These are phyloP conservation scores for Populus hybrid DNA, from an alignment of 441 rosid genomes.

Conservation along the genomic window DNA sequence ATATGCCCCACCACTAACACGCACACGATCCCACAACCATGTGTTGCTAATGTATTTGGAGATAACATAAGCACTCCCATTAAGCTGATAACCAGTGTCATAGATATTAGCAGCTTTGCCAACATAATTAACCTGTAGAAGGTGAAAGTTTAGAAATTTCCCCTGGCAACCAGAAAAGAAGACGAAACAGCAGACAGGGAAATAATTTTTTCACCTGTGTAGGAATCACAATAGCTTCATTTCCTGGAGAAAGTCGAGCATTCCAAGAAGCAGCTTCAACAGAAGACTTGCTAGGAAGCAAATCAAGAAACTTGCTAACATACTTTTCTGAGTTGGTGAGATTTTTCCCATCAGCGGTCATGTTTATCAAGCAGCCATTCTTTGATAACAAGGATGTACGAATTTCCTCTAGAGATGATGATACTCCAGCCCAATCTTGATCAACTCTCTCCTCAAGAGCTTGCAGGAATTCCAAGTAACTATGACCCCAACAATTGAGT, in stretches of 20 bases:
- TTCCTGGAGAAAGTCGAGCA: constrained; percentile 53
- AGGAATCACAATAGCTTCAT: constrained; percentile 90
- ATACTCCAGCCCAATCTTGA: constrained; percentile 82
- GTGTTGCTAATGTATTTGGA: constrained; percentile 86
- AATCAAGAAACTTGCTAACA: constrained; percentile 73
- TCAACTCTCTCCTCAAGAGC: constrained; percentile 77
- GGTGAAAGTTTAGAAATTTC: not conserved
- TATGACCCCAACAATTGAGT: constrained; percentile 25
- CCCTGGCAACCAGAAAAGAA: not conserved
- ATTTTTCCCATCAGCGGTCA: constrained; percentile 83
- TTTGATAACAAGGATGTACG: constrained; percentile 70
- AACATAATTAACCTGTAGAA: constrained; percentile 83
- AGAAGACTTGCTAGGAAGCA: constrained; percentile 64
- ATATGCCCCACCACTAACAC: constrained; percentile 97
- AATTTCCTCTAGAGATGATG: constrained; percentile 85
- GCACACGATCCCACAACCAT: constrained; percentile 98
- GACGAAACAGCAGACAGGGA: not conserved
- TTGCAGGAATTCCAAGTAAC: constrained; percentile 81
- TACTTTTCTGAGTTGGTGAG: constrained; percentile 52
- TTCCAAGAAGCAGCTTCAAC: constrained; percentile 46
- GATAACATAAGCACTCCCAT: constrained; percentile 90
- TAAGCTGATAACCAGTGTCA: constrained; percentile 66
- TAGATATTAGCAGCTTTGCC: constrained; percentile 90
- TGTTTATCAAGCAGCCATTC: constrained; percentile 76
- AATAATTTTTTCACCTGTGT: constrained; percentile 59